Evolutionary conservation across 2,329 filamentous ascomycete genomes (phyloP).

Genomic region (Sarocladium oryzae): DNA sequence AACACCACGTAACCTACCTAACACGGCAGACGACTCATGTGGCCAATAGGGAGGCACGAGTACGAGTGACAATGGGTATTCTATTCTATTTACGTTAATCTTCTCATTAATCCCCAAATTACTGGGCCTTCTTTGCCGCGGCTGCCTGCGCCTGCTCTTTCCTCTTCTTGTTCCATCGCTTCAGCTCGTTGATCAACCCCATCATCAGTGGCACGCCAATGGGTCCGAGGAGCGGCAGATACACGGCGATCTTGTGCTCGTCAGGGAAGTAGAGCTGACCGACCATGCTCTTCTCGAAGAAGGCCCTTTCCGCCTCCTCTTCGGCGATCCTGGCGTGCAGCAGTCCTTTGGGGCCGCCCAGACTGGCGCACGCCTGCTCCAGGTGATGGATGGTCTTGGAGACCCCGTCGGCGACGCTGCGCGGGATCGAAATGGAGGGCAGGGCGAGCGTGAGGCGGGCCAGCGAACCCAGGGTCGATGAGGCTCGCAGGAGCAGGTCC

Average conservation of each 20-base stretch:
- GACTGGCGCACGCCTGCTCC: slow-evolving; percentile 64
- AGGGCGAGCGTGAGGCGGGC: slow-evolving; percentile 79
- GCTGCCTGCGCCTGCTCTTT: slow-evolving; percentile 35
- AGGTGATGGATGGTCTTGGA: slow-evolving; percentile 73
- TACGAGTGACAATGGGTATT: neutral
- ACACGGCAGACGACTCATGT: neutral
- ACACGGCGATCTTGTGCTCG: slow-evolving; percentile 96
- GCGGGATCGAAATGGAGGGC: slow-evolving; percentile 84
- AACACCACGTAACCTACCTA: no score
- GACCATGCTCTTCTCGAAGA: slow-evolving; percentile 99
- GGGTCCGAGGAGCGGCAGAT: slow-evolving; percentile 83
- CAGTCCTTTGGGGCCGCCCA: slow-evolving; percentile 62
- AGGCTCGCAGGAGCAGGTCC: slow-evolving; percentile 79
- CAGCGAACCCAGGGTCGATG: slow-evolving; percentile 87
- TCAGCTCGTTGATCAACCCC: slow-evolving; percentile 75
- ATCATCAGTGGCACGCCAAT: slow-evolving; percentile 85
- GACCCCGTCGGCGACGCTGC: slow-evolving; percentile 79
- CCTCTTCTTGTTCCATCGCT: slow-evolving; percentile 47
- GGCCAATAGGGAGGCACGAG: no score
- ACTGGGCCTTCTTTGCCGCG: slow-evolving; percentile 32
- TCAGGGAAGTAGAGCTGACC: slow-evolving; percentile 98
- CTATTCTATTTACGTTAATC: neutral
- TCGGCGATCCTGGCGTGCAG: slow-evolving; percentile 80
- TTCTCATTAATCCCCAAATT: neutral
- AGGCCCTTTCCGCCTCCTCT: slow-evolving; percentile 82